Evolutionary conservation across 2,329 filamentous ascomycete genomes (phyloP).

Genomic region (Exophiala xenobiotica): DNA sequence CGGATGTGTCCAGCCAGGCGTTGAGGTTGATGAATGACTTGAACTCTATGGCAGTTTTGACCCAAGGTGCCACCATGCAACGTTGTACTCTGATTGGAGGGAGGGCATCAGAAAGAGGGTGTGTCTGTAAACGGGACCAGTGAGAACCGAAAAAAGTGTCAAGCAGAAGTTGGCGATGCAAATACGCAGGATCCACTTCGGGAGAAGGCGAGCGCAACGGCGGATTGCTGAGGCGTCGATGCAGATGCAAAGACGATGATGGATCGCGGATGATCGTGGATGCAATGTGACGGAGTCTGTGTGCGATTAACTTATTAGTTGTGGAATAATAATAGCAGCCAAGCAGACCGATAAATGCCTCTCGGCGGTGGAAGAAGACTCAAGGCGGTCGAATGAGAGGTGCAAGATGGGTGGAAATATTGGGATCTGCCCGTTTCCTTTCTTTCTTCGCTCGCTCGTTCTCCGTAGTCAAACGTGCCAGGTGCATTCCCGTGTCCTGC

Average conservation of each 20-base stretch:
- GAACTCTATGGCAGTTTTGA: not conserved
- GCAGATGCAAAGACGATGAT: conserved; percentile 7
- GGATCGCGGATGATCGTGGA: conserved; percentile 1
- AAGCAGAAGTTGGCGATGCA: conserved; percentile 14
- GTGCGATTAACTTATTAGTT: not conserved
- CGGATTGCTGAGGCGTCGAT: conserved; percentile 11
- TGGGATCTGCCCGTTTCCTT: no score
- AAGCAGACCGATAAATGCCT: no score
- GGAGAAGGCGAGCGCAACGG: conserved; percentile 24
- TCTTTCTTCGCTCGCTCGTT: conserved; percentile 5
- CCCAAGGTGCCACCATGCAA: not conserved
- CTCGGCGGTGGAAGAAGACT: no score
- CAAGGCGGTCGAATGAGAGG: no score
- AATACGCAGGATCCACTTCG: conserved; percentile 20
- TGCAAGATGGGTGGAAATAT: no score
- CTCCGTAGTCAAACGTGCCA: conserved; percentile 15
- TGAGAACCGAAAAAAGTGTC: conserved; percentile 8
- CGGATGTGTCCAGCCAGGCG: not conserved
- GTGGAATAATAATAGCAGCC: not conserved
- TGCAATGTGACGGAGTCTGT: conserved; percentile 2
- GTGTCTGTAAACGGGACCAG: not conserved
- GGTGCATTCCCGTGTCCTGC: conserved; percentile 18
- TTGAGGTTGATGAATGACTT: not conserved
- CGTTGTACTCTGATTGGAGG: not conserved
- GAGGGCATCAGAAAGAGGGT: not conserved